Conservation (phyloP, 2,329 filamentous ascomycete species). For the Botrytis elliptica region DNA sequence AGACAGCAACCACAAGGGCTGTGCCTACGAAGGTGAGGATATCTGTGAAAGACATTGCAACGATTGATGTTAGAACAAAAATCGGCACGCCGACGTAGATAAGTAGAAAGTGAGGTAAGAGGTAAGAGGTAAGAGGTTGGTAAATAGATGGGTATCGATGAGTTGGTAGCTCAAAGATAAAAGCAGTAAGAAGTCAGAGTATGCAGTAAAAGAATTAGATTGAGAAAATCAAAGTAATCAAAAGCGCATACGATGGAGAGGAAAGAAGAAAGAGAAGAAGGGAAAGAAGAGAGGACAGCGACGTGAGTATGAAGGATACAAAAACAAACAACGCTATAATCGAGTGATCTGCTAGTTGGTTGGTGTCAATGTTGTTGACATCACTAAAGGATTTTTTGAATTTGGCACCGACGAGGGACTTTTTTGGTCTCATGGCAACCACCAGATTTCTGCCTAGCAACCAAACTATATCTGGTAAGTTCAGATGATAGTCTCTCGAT, state of each 20-base stretch:
- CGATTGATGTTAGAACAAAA: conserved; percentile 13
- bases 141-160: background rate
- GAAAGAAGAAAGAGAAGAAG: background rate
- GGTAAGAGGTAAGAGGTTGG: background rate
- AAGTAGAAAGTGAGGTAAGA: background rate
- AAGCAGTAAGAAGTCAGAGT: conserved; percentile 8
- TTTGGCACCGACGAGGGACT: too few species aligned
- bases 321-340: background rate
- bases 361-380: background rate
- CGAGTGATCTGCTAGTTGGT: background rate
- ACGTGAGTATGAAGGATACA: background rate
- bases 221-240: conserved; percentile 1
- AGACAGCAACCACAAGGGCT: conserved; percentile 4
- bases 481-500: background rate
- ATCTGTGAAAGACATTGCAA: background rate
- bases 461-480: background rate
- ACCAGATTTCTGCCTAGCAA: background rate
- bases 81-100: conserved; percentile 18
- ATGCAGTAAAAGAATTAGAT: background rate
- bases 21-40: background rate
- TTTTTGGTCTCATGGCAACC: background rate
- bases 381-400: background rate
- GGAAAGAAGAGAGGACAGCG: background rate
- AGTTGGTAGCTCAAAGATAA: conserved; percentile 20
- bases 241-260: conserved; percentile 1